phyloP scores from a whole-genome alignment of 371 early-diverging fungal species.

The Cokeromyces recurvatus region DNA sequence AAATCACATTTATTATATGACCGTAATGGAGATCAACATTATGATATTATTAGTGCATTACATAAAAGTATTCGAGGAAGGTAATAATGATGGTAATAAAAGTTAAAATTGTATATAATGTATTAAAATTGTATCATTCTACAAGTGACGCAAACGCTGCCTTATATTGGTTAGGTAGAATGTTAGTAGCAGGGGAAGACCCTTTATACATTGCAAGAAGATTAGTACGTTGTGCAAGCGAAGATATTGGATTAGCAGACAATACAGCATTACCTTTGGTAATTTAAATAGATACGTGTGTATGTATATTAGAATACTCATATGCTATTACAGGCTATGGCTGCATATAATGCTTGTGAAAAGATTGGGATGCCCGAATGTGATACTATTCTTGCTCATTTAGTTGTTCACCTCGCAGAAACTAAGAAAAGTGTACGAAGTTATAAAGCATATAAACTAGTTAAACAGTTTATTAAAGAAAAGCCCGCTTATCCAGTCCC shows the following conservation, averaged over 20 bases:
- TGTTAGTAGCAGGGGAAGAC: constrained; percentile 88
- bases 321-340: constrained; percentile 39
- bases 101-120: neutral
- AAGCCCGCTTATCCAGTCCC: constrained; percentile 78
- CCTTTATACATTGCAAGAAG: constrained; percentile 78
- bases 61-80: constrained; percentile 83
- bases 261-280: constrained; percentile 67
- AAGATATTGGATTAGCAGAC: constrained; percentile 88
- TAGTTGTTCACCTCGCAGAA: constrained; percentile 72
- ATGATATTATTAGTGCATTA: constrained; percentile 82
- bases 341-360: constrained; percentile 80
- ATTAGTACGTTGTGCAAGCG: constrained; percentile 78
- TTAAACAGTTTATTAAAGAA: constrained; percentile 49
- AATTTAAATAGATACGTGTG: constrained; percentile 1
- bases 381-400: constrained; percentile 78
- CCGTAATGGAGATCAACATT: constrained; percentile 84
- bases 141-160: constrained; percentile 69
- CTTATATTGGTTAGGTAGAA: constrained; percentile 86
- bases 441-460: constrained; percentile 69
- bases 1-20: constrained; percentile 79
- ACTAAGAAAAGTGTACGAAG: constrained; percentile 78
- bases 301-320: neutral
- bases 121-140: neutral
- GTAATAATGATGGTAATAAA: constrained; percentile 19
- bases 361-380: constrained; percentile 91